Conservation (phyloP, 148 eudicot genomes). For the Rhododendron molle region DNA sequence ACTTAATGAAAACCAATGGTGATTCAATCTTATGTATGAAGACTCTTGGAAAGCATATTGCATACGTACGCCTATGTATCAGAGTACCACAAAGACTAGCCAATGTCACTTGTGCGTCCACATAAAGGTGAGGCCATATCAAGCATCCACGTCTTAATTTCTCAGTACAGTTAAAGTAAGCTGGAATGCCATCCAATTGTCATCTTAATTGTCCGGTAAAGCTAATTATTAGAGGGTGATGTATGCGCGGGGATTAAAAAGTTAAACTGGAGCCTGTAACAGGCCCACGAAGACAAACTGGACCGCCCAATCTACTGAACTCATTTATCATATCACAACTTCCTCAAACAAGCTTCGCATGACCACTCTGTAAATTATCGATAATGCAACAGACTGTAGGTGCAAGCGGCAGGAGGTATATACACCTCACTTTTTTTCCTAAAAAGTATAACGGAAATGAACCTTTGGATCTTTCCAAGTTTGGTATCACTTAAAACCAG, state of each 20-base stretch:
- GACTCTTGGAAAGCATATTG: not conserved
- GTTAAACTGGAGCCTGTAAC: not conserved
- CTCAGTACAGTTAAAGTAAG: not conserved
- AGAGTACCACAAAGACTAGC: not conserved
- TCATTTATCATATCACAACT: not conserved
- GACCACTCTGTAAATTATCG: not conserved
- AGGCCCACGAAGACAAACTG: too few relatives aligned
- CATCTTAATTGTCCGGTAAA: not conserved
- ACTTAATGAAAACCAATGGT: not conserved
- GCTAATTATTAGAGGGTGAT: too few relatives aligned
- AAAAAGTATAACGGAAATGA: not conserved
- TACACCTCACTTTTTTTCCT: not conserved
- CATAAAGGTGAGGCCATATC: not conserved
- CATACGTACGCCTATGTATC: not conserved
- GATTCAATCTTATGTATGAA: not conserved
- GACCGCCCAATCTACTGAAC: not conserved
- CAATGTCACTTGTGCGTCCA: not conserved
- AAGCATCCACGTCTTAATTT: not conserved
- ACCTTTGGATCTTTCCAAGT: conserved; percentile 9
- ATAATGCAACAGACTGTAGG: not conserved
- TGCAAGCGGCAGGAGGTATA: not conserved
- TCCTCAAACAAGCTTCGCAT: not conserved
- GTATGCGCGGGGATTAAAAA: too few relatives aligned
- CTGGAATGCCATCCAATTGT: not conserved
- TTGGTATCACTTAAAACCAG: conserved; percentile 1